A percentile compares a stretch with the other conserved stretches of the same genome.
Conservation (phyloP, 2,329 filamentous ascomycete genomes). For the Aplosporella prunicola region DNA sequence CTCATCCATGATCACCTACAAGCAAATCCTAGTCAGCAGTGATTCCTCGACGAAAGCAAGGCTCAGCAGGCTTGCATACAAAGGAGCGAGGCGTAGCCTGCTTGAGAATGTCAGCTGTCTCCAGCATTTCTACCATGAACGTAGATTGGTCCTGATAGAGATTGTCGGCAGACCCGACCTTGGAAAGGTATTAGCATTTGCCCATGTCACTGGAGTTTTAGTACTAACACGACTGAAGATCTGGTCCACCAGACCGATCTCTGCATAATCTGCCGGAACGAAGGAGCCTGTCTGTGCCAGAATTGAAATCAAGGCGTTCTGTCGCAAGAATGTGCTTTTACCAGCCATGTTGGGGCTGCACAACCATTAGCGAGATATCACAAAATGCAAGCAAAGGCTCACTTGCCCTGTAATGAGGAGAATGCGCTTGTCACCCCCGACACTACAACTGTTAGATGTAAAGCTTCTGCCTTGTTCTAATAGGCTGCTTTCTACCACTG, state of each 20-base stretch:
- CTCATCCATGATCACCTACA: slow-evolving; percentile 78
- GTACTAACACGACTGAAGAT: slow-evolving; percentile 64
- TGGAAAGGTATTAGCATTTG: slow-evolving; percentile 1
- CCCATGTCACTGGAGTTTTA: neutral
- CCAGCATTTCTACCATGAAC: slow-evolving; percentile 99
- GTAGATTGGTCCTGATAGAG: slow-evolving; percentile 92
- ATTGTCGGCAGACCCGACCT: slow-evolving; percentile 83
- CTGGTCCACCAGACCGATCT: slow-evolving; percentile 87
- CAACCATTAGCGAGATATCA: slow-evolving; percentile 4
- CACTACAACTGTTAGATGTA: slow-evolving; percentile 73
- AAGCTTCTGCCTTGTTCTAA: slow-evolving; percentile 71
- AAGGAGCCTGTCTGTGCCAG: slow-evolving; percentile 88
- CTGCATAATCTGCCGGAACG: slow-evolving; percentile 78
- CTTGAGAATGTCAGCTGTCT: slow-evolving; percentile 83
- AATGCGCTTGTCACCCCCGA: slow-evolving; percentile 66
- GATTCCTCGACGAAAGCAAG: neutral
- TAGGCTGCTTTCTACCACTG: slow-evolving; percentile 80
- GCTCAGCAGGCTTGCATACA: slow-evolving; percentile 36
- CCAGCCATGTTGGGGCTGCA: slow-evolving; percentile 85
- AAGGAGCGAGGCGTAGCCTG: slow-evolving; percentile 77
- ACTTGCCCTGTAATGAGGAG: slow-evolving; percentile 53
- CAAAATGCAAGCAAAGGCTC: neutral
- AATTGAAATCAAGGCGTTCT: slow-evolving; percentile 90
- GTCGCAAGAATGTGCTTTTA: slow-evolving; percentile 90
- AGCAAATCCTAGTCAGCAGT: neutral